phyloP scores from a whole-genome alignment of 805 yeast species.

The Candida anglica region DNA sequence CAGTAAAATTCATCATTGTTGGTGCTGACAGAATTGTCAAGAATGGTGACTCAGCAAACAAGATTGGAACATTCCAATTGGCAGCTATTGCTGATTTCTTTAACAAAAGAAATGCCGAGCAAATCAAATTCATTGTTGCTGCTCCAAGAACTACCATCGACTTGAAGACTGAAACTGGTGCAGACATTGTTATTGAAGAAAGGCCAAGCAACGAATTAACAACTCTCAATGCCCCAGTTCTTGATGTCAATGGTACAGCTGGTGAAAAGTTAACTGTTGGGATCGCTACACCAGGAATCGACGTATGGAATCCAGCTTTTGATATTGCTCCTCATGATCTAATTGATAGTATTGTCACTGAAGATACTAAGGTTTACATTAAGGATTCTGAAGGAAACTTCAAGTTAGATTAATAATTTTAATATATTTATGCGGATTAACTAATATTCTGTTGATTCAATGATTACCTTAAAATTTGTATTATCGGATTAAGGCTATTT shows the following conservation, averaged over 20 bases:
- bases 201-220: constrained; percentile 80
- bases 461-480: neutral
- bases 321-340: constrained; percentile 84
- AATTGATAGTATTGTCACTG: constrained; percentile 90
- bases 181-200: constrained; percentile 78
- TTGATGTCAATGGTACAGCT: constrained; percentile 19
- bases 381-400: constrained; percentile 53
- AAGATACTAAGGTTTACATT: constrained; percentile 50
- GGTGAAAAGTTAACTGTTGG: constrained; percentile 53
- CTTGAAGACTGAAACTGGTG: constrained; percentile 59
- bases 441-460: constrained; percentile 1
- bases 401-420: constrained; percentile 27
- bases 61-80: constrained; percentile 91
- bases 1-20: constrained; percentile 83
- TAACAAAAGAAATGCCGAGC: constrained; percentile 29
- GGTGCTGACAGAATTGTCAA: constrained; percentile 94
- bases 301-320: constrained; percentile 95
- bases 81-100: constrained; percentile 64
- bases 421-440: neutral
- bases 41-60: constrained; percentile 95
- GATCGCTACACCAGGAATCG: constrained; percentile 78
- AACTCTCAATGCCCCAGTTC: constrained; percentile 58
- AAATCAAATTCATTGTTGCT: constrained; percentile 83
- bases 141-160: constrained; percentile 95
- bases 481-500: neutral